These are phyloP conservation scores for Heterobasidion annosum DNA, from an alignment of 1,284 basidiomycete genomes.

Conservation along the genomic window DNA sequence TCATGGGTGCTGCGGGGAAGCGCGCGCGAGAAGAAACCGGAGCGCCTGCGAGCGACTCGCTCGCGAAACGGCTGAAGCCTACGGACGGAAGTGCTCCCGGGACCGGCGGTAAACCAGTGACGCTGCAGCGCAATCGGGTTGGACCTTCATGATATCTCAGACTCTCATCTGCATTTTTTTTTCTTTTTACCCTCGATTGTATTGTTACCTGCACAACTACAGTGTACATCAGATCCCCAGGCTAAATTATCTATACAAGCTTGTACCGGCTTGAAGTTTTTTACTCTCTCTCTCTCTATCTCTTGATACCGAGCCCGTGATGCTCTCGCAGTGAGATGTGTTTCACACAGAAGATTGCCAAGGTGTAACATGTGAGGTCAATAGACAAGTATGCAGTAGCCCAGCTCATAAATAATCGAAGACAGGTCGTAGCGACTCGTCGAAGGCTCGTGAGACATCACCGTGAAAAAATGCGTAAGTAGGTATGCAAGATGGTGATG, in stretches of 20 bases:
- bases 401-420: too few species aligned
- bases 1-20: conserved; percentile 61
- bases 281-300: too few species aligned
- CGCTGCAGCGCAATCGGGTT: conserved; percentile 21
- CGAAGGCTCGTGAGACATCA: not conserved
- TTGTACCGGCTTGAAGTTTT: too few species aligned
- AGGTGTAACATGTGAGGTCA: too few species aligned
- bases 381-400: too few species aligned
- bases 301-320: too few species aligned
- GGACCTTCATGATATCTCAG: conserved; percentile 14
- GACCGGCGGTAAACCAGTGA: conserved; percentile 17
- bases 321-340: too few species aligned
- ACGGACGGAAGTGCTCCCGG: not conserved
- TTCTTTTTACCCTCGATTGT: conserved; percentile 3
- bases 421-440: too few species aligned
- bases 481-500: not conserved
- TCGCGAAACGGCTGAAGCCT: conserved; percentile 66
- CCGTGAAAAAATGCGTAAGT: not conserved
- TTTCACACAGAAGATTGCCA: too few species aligned
- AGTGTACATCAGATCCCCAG: not conserved
- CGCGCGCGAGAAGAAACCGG: conserved; percentile 54
- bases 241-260: not conserved
- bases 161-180: not conserved
- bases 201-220: not conserved
- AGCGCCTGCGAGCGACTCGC: conserved; percentile 39